Base-by-base conservation (phyloP, 2,329 filamentous ascomycete species). In the Neodidymelliopsis sp. region DNA sequence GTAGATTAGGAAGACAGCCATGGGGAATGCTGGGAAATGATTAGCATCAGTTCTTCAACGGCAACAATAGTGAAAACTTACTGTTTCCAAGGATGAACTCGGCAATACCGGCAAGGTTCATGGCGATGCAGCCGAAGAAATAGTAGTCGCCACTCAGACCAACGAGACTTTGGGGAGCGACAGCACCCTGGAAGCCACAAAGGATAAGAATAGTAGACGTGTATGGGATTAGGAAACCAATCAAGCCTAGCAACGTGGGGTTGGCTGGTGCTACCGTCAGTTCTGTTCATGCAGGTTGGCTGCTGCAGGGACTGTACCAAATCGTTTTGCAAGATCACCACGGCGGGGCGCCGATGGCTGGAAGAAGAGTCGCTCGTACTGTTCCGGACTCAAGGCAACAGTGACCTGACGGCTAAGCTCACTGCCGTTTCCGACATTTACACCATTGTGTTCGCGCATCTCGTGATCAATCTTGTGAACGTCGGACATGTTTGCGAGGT, bases 361-460 rank as follows among this genome's bases (percentile, higher is more conserved):
- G 48, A 62, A 62, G 43, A 62, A 62, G n/a, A 62, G 45, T 12
- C 59, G 55, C 39, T 62, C 59, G 10, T 62, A 62, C 34, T 62
- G 59, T 29, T 62, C 59, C 2, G 59, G 43, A 18, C 53, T 57
- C 24, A 60, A 36, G 10, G 53, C 48, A 2, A 62, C 59, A 4
- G 59, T 62, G 0, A 62, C 53, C 31, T 62, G 59, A 28, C 59
- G 57, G 19, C 49, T 59, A n/a, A 62, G 44, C 11, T 40, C 38
- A 15, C 46, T 20, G 15, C 53, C 49, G 15, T 53, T 54, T 8
- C 40, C 39, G 9, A 39, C 34, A 13, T 33, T 45, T 8, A 52
- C 15, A 2, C 56, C 51, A 3, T 52, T 57, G 24, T 58, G 45
- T 20, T 62, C 57, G 9, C 36, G 37, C 49, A 60, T 56, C 20